Evolutionary conservation across 257 asterid genomes (phyloP), one percentile per base, ranked within the genome.

Genomic region (Nicotiana undulata): DNA sequence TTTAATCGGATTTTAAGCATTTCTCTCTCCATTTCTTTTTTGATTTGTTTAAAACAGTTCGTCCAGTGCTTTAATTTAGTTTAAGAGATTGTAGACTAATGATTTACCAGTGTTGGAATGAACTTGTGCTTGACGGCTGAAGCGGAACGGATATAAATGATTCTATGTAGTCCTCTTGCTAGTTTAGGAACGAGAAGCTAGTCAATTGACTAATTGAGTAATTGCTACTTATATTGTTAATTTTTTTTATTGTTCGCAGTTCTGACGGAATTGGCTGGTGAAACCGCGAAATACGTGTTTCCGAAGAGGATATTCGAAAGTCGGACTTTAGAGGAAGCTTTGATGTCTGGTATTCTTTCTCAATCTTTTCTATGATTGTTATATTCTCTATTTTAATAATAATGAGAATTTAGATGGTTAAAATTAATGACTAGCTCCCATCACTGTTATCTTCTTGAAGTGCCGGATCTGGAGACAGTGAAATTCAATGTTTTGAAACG

Each of bases 401-500:
- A 46, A 11, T 46, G 78, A 44, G 31, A 72, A 12, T 70, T 72
- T 46, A 22, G 77, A 44, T 70, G 60, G 77, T 44, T 70, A 46
- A 70, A 44, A 70, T 22, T 5, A 22, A 63, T 63, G 26, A 56
- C 55, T 60, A 6, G 22, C 32, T 29, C 37, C 3, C 63, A 10
- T 58, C 22, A 40, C 51, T 31, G 67, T 77, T 49, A 37, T 12
- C 63, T 17, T 49, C 40, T 51, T 80, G 85, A 81, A 93, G 98
- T 93, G 44, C 97, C 98, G 75, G 91, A 94, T 86, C 84, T 94
- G 28, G 98, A 94, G 89, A 90, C 97, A 0, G 89, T 90, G 82
- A 88, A 93, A 22, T 94, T 94, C 87, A 90, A 88, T 89, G 90
- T 94, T 87, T 80, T 94, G 63, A 84, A 85, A 64, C 87, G 90